Evolutionary conservation across 2,329 filamentous ascomycete species (phyloP), one percentile per base, ranked within the genome.

Genomic region (Macrophomina tecta): DNA sequence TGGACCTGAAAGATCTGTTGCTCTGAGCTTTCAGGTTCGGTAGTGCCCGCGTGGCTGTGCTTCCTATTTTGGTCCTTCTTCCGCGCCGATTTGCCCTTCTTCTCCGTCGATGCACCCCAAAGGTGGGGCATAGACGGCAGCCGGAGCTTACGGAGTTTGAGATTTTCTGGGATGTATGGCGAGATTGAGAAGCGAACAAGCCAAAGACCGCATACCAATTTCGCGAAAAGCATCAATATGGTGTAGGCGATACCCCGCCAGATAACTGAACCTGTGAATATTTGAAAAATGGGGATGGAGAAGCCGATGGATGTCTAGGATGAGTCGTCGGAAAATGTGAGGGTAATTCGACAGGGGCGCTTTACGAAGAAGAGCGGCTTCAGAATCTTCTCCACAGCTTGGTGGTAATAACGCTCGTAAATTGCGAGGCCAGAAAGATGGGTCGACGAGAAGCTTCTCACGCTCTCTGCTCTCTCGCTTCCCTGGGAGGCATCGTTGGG

Each of bases 241-340:
- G 89, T 83, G 72, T 94, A 95, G 0, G 93, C 83, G 0, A 93
- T 69, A 0, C 91, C 91, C 11, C 87, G 86, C 91, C 91, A 95
- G 1, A 93, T 78, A 0, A 91, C 82, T 0, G 79, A 72, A 0
- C 86, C 86, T 0, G 76, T 75, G 71, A 93, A 94, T 82, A 95
- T 88, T 5, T 86, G 79, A 0, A 85, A 86, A 36, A 94, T 89
- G 0, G 91, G 91, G 1, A 95, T 91, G 0, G 91, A 89, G 73
- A 94, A 94, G 0, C 91, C 91, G 42, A 94, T 90, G 0, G 85
- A 87, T 2, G 85, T 48, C 65, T 65, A 16, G 9, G 12, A 14
- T 4, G 9, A 2, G 38, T 34, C 32, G 53, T 60, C 45, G 60
- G 45, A 38, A 40, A 14, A 14, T 23, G 23, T 11, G 11, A 45